Base-by-base conservation (phyloP, 352 stramenopile species). In the Phytopythium cucurbitacearum region DNA sequence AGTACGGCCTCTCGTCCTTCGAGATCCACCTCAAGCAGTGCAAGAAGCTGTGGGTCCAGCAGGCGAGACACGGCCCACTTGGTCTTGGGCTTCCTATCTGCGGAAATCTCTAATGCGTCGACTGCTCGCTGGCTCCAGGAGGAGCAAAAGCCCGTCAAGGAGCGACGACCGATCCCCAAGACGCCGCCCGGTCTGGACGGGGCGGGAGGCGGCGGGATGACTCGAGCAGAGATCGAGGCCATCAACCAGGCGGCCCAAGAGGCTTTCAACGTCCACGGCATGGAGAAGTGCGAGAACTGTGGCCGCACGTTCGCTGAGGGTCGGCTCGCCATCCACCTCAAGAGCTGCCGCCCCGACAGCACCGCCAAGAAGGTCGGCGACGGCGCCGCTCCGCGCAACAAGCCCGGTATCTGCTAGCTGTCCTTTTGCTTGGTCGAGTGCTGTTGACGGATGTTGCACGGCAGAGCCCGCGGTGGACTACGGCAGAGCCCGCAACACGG, bases 11-110 rank as follows among this genome's bases (percentile, higher is more conserved):
- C 21, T 89, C 80, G 10, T 91, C 82, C 11, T 91, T 91, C 52
- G 80, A 92, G 7, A 92, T 92, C 51, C 82, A 92, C 47, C 59
- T 92, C 38, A 90, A 89, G 62, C 82, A 92, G 42, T 92, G 82
- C 71, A 92, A 92, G 59, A 87, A 90, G 45, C 57, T 92, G 3
- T 92, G 80, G 64, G 62, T 89, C 40, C 63, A 80, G 6, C 76
- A 87, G 70, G 72, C 84, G 21, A 28, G 21, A 53, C 51, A 34
- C 13, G 12, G 16, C 42, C 0, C 32, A 46, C 13, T 21, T 41
- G 12, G 8, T 53, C 15, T 46, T 43, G 38, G 38, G 38, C 38
- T 13, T 41, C 38, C n/a, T 3, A 13, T 34, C 8, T 42, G 0
- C 15, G 3, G n/a, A 13, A 15, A 33, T 53, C 28, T n/a, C 13